Base-by-base conservation (phyloP, 176 grass and related monocot genomes). In the Hyparrhenia diplandra region DNA sequence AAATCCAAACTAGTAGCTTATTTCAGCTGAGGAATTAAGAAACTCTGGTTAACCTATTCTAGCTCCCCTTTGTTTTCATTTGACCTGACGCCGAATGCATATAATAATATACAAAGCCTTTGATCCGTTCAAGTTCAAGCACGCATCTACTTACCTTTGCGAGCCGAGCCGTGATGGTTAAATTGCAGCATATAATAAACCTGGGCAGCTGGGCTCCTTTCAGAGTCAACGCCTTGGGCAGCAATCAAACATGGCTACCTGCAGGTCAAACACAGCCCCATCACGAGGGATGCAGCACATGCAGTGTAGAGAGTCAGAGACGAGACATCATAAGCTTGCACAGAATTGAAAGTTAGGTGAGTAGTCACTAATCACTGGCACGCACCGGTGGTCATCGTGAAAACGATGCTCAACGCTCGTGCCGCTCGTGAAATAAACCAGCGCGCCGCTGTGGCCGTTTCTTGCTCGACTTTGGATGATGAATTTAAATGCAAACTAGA, bases 161-260 rank as follows among this genome's bases (percentile, higher is more conserved):
- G n/a, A n/a, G n/a, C 10, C 4, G 23, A 13, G 9, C 32, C 55
- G 10, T 6, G 66, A 61, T 61, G 27, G 49, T 27, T 17, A 12
- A 51, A 14, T 17, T 17, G 54, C n/a, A 58, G 54, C 8, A 24
- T 57, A 57, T 55, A 55, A 55, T 3, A 60, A 30, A 47, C 7
- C n/a, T n/a, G n/a, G n/a, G n/a, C n/a, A n/a, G n/a, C 6, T 1
- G 20, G 29, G 41, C 41, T 34, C 10, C 14, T 36, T 6, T 18
- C 45, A 71, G 40, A 52, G 54, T 81, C 76, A 63, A n/a, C 77
- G 82, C 62, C 87, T 85, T 76, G 64, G 54, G 9, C 71, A 64
- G 21, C 64, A 81, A 89, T 85, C 82, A 45, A 81, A n/a, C 39
- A 5, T 81, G 77, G 64, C 64, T 64, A 35, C 32, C 77, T 40